Evolutionary conservation across 306 rosid species (phyloP), one percentile per base, ranked within the genome.

Genomic region (Pterocarpus macrocarpus): DNA sequence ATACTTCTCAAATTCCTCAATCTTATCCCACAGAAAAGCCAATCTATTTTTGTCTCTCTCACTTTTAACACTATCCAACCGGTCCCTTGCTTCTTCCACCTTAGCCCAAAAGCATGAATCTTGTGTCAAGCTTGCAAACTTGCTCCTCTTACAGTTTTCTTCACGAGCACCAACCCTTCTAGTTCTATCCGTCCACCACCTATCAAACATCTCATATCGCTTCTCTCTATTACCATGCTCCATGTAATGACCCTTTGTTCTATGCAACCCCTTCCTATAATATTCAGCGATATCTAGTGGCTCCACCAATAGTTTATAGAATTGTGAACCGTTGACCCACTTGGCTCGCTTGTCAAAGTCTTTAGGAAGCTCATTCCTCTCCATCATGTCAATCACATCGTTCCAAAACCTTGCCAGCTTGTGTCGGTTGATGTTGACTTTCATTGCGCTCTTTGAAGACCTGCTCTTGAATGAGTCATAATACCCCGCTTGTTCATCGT

Each of bases 91-190:
- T 83, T 95, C 99, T 81, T 91, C 99, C 69, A 93, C 83, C 67
- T 66, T 91, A 11, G 97, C 99, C 99, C 99, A 93, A 80, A 95
- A 95, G 84, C 95, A 89, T 13, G 99, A 81, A 88, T 95, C 98
- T 83, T 93, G 98, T 11, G 99, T 95, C 81, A 75, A 79, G 80
- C 95, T 75, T 3, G 99, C 98, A 71, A 81, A 91, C 56, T 38
- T 89, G 87, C 84, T 93, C 79, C 99, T 89, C 73, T 34, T 36
- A 15, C 64, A 81, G 63, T 62, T 86, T 50, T 71, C 85, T 74
- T 75, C 82, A 39, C 49, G 78, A 45, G 47, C 81, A 9, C 3
- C 57, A 7, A 39, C 85, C 8, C 43, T 55, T 16, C 61, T 55
- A n/a, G 28, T 63, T 77, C 75, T 81, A 66, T 90, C 90, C 69